Evolutionary conservation across 257 asterid genomes (phyloP), one percentile per base, ranked within the genome.

Genomic region (Nicotiana otophora): DNA sequence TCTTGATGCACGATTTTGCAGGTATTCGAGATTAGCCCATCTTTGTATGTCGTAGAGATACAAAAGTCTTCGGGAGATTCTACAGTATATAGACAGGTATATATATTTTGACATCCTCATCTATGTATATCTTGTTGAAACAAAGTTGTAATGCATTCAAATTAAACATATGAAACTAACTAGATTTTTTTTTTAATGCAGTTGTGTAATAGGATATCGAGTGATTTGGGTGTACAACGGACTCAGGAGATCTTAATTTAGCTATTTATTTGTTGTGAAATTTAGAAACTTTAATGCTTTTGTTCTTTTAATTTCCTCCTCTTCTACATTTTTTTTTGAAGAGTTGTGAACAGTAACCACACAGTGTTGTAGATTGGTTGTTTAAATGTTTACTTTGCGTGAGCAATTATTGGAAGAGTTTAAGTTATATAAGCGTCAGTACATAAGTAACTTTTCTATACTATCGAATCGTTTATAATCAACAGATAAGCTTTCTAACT

Each of bases 21-120:
- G 99, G 92, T 95, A 63, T 91, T 92, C 64, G 99, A 95, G 90
- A 87, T 95, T 65, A 91, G 93, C 84, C 93, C 95, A 9, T 42
- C 51, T 0, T 42, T 42, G 0, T 42, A 42, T 42, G 12, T 42
- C 51, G 51, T 42, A 42, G 51, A 42, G 51, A 2, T 42, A 42
- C 51, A 42, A 42, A 42, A 42, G 4, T 42, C 51, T 9, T 42
- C 78, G 20, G 99, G 99, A 20, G 97, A 93, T 86, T 84, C 94
- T n/a, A 51, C 81, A 67, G 77, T 83, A 78, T 95, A 95, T 88
- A 92, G 95, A 90, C 89, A 93, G 97, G 98, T 93, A 88, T 15
- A 4, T 14, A 42, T 42, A 42, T 0, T 7, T 28, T 4, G 80
- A 61, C 7, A 14, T 11, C 14, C 36, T 48, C 39, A 17, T 54